Evolutionary conservation across 208 protist species (phyloP), one percentile per base, ranked within the genome.

Genomic region (Sergeia podlipaevii): DNA sequence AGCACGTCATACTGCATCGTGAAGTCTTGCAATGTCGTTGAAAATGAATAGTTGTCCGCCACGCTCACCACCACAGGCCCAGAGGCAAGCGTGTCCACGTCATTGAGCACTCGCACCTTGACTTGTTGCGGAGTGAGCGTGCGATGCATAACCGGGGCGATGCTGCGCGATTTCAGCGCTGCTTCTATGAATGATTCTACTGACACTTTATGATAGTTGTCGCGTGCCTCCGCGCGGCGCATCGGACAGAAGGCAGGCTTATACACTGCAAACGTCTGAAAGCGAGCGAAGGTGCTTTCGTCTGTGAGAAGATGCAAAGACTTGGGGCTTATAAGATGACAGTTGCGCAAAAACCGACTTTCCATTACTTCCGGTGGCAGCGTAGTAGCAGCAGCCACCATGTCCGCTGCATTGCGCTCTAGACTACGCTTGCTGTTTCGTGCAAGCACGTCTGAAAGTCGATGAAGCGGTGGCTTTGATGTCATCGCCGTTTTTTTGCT

Each of bases 191-290:
- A 95, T 11, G 81, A 89, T 53, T 95, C 81, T 3, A 95, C 70
- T 0, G 79, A 89, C 24, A 95, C 88, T 17, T 50, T 30, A 51
- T 95, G 88, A 53, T 85, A 85, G 69, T 95, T 95, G 18, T 69
- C 65, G 15, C 27, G n/a, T 0, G 84, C 77, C 6, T 84, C 77
- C 13, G 43, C 33, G 6, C 70, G 74, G 4, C 82, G 80, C 88
- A 95, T 95, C 6, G 88, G 88, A 56, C 88, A 95, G 55, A 95
- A 95, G 0, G 88, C 74, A 0, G 88, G 88, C 64, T 95, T 95
- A 70, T 92, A 95, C 5, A 95, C 60, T 1, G 79, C 84, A 48
- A 91, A 95, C 1, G 66, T 34, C 45, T 66, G 55, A 53, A 70
- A 91, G 6, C 74, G 72, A 6, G 43, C 34, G 3, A 94, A 65